Evolutionary conservation across 1,139 yeast genomes (phyloP), one percentile per base, ranked within the genome.

Genomic region (Saccharomyces hybrid): DNA sequence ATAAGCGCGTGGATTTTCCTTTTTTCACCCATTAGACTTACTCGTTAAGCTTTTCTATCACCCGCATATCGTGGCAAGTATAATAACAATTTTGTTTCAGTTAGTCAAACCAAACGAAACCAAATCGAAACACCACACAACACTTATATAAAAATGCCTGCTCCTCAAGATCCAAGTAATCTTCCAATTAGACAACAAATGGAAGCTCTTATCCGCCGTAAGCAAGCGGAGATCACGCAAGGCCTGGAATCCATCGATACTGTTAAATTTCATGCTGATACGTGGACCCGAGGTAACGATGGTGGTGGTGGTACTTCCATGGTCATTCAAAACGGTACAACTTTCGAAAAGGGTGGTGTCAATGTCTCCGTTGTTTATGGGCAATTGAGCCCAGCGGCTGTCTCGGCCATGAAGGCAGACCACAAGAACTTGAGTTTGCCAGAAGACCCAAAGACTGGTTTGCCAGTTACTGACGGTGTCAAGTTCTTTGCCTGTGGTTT

Each of bases 331-430:
- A 83, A 88, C 61, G 98, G 99, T 56, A 77, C 85, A 50, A 88
- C 93, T 1, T 88, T 88, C 67, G 98, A 93, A 69, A 91, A 93
- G 69, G 99, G 95, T 44, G 99, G 98, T 58, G 97, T 89, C 53
- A 93, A 91, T 70, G 84, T 93, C 63, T 87, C 96, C 13, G 84
- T 90, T 50, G 96, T 93, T 52, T 84, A 87, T 68, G 98, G 99
- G 28, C 78, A 71, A 44, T 76, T 93, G 59, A 96, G 97, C 23
- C 93, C 97, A 38, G 80, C 79, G 46, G 99, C 97, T 4, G 87
- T 91, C 52, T 77, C 78, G 54, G 80, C 91, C 64, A 93, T 93
- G 99, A 84, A 81, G 66, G 93, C 84, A 25, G 90, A 93, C 70
- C 99, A 93, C 72, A 79, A 81, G 61, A 84, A 86, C 64, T 74